phyloP scores from a whole-genome alignment of 345 rosid genomes.

The Gossypium anomalum region DNA sequence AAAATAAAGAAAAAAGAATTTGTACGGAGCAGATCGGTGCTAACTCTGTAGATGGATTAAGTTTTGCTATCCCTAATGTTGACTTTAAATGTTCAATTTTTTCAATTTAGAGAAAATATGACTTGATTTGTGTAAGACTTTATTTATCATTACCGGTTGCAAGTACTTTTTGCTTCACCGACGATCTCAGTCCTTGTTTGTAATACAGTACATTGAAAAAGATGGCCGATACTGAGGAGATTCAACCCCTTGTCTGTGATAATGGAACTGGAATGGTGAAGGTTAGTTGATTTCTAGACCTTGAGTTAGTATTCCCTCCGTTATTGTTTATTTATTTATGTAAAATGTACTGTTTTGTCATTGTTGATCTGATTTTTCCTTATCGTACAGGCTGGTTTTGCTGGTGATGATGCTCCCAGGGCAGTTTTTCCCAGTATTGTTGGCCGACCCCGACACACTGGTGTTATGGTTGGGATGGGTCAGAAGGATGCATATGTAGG shows the following conservation, averaged over 20 bases:
- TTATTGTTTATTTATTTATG: not conserved
- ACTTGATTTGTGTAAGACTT: not conserved
- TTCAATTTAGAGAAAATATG: not conserved
- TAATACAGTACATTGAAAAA: constrained; percentile 11
- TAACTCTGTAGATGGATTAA: too few species aligned
- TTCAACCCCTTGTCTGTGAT: constrained; percentile 23
- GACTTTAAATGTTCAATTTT: not conserved
- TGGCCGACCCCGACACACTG: constrained; percentile 28
- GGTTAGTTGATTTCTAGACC: constrained; percentile 14
- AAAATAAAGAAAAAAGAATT: too few species aligned
- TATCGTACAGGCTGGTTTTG: constrained; percentile 40
- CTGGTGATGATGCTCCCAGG: constrained; percentile 49
- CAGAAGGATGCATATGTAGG: constrained; percentile 81
- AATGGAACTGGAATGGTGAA: constrained; percentile 26
- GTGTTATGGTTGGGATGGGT: constrained; percentile 41
- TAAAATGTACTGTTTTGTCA: not conserved
- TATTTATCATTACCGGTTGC: too few species aligned
- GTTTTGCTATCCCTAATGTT: not conserved
- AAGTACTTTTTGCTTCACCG: not conserved
- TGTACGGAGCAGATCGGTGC: too few species aligned
- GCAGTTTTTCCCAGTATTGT: constrained; percentile 48
- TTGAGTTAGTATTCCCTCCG: not conserved
- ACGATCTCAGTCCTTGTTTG: not conserved
- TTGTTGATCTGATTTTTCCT: not conserved
- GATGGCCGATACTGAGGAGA: constrained; percentile 21